Percentiles rank a stretch among this genome's conserved stretches.
phyloP scores from a whole-genome alignment of 2,329 filamentous ascomycete genomes.

The Coleophoma crateriformis region DNA sequence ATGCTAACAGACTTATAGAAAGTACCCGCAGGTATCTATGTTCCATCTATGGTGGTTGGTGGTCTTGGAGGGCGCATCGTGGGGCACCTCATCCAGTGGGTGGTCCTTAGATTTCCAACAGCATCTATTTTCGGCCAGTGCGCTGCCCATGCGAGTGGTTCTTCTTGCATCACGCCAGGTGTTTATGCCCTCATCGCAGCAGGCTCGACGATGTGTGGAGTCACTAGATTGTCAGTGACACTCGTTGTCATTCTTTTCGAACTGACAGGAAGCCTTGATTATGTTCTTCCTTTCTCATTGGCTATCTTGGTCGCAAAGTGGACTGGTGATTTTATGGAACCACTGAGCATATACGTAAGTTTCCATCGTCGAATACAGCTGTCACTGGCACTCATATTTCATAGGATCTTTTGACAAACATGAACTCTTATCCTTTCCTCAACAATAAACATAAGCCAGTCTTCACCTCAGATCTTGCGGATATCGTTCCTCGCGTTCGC shows the following conservation, averaged over 20 bases:
- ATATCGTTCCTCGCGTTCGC: slow-evolving; percentile 74
- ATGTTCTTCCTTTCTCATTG: slow-evolving; percentile 90
- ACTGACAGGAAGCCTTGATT: slow-evolving; percentile 88
- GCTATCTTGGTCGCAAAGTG: slow-evolving; percentile 94
- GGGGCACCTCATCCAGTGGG: slow-evolving; percentile 78
- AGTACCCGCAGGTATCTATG: slow-evolving; percentile 93
- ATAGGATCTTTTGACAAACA: slow-evolving; percentile 84
- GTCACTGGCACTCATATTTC: slow-evolving; percentile 12
- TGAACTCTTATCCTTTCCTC: slow-evolving; percentile 97
- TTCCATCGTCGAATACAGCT: not conserved
- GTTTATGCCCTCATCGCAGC: slow-evolving; percentile 94
- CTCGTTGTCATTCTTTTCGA: slow-evolving; percentile 94
- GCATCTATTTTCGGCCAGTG: slow-evolving; percentile 73
- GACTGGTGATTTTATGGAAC: slow-evolving; percentile 94
- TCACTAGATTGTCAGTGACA: slow-evolving; percentile 88
- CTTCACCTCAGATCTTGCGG: slow-evolving; percentile 82
- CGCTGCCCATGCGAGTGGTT: slow-evolving; percentile 57
- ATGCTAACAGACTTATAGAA: slow-evolving; percentile 44
- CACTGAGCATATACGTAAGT: slow-evolving; percentile 82
- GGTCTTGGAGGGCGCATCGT: slow-evolving; percentile 85
- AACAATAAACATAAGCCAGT: slow-evolving; percentile 92
- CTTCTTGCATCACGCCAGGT: slow-evolving; percentile 89
- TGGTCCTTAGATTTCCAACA: slow-evolving; percentile 68
- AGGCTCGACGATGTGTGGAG: slow-evolving; percentile 96
- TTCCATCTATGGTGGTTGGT: slow-evolving; percentile 97